These are phyloP conservation scores for Plasmodium berghei DNA, from an alignment of 169 alveolate species.

Conservation along the genomic window DNA sequence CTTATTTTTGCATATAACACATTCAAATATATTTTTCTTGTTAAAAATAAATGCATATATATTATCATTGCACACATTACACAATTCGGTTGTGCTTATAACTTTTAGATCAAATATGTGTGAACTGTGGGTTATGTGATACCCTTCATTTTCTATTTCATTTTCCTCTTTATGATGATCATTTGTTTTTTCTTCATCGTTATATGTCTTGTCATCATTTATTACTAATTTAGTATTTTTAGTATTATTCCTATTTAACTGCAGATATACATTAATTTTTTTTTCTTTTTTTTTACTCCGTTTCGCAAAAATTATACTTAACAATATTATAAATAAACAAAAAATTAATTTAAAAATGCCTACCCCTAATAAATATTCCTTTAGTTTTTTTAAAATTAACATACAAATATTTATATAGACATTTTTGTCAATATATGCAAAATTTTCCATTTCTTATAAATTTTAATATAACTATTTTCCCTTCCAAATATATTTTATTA, in stretches of 20 bases:
- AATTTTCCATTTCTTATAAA: conserved; percentile 72
- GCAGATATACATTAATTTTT: conserved; percentile 50
- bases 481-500: neutral
- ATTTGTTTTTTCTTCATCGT: conserved; percentile 1
- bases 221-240: neutral
- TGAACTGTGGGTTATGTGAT: conserved; percentile 42
- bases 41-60: conserved; percentile 63
- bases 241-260: conserved; percentile 17
- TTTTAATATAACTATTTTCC: conserved; percentile 1
- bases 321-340: conserved; percentile 53
- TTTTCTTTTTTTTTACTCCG: conserved; percentile 60
- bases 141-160: conserved; percentile 14
- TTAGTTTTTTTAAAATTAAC: conserved; percentile 31
- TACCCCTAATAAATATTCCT: conserved; percentile 40
- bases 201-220: conserved; percentile 22
- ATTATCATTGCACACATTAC: conserved; percentile 67
- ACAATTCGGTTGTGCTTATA: conserved; percentile 39
- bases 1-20: conserved; percentile 62
- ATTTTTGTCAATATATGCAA: conserved; percentile 69
- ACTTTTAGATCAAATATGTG: conserved; percentile 51
- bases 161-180: neutral
- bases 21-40: conserved; percentile 67
- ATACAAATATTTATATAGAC: conserved; percentile 57
- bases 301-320: conserved; percentile 57
- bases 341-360: conserved; percentile 38